A percentile compares a stretch with the other conserved stretches of the same genome.
Evolutionary conservation across 805 yeast species (phyloP).

Genomic region (Hyphopichia homilentoma): DNA sequence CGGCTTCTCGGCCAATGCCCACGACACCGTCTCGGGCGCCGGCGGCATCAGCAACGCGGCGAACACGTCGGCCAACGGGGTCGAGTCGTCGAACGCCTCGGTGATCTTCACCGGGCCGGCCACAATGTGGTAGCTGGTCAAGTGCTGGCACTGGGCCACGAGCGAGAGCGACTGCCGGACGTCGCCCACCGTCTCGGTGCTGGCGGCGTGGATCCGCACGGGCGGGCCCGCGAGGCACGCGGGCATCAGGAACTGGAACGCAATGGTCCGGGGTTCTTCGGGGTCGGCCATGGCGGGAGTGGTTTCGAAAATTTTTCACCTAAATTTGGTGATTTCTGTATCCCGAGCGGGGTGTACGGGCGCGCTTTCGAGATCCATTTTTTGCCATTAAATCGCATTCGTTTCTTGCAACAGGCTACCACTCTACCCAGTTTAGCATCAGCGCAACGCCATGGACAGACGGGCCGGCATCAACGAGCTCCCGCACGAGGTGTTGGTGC

Average conservation of each 20-base stretch:
- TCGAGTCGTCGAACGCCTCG: constrained; percentile 24
- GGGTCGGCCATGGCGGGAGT: too few species aligned
- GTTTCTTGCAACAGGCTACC: too few species aligned
- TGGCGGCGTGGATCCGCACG: constrained; percentile 27
- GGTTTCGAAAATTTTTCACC: too few species aligned
- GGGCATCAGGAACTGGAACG: constrained; percentile 19
- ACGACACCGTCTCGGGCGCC: constrained; percentile 24
- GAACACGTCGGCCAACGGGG: constrained; percentile 21
- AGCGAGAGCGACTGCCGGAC: constrained; percentile 55
- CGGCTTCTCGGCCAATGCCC: constrained; percentile 49
- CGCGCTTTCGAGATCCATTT: too few species aligned
- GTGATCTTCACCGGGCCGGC: constrained; percentile 30
- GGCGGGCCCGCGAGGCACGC: too few species aligned
- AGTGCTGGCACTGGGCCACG: constrained; percentile 53
- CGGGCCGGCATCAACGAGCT: constrained; percentile 35
- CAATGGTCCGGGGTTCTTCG: constrained; percentile 14
- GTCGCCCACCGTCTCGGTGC: constrained; percentile 51
- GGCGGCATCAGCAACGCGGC: constrained; percentile 13
- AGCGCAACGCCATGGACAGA: too few species aligned
- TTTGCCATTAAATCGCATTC: too few species aligned
- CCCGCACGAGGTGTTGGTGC: constrained; percentile 47
- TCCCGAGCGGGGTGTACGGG: too few species aligned
- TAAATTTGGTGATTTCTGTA: too few species aligned
- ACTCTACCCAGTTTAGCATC: too few species aligned
- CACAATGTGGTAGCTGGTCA: constrained; percentile 55